Percentiles rank a stretch among this genome's conserved stretches.
These are phyloP conservation scores for Phytophthora quininea DNA, from an alignment of 352 stramenopile genomes.

Conservation along the genomic window DNA sequence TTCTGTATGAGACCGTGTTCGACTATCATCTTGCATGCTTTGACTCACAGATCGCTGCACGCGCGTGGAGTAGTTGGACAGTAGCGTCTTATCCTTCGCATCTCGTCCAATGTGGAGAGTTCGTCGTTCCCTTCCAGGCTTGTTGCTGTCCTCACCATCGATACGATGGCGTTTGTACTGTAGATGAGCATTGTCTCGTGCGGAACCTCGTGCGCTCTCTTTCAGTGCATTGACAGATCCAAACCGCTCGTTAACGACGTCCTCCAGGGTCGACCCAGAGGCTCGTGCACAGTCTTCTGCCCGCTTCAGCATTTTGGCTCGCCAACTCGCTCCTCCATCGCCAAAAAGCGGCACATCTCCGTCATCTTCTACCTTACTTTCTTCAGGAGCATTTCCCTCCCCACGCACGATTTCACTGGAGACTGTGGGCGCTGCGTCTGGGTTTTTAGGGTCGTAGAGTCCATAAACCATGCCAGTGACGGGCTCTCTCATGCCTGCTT, in stretches of 20 bases:
- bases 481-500: constrained; percentile 72
- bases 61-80: constrained; percentile 66
- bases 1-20: constrained; percentile 1
- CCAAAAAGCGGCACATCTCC: constrained; percentile 50
- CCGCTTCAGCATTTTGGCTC: constrained; percentile 82
- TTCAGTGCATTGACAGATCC: constrained; percentile 60
- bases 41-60: constrained; percentile 61
- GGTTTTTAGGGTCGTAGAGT: constrained; percentile 83
- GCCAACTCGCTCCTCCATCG: constrained; percentile 83
- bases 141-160: constrained; percentile 24
- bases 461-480: constrained; percentile 83
- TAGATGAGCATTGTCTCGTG: constrained; percentile 60
- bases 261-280: constrained; percentile 60
- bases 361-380: constrained; percentile 11
- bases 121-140: constrained; percentile 13
- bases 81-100: constrained; percentile 60
- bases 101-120: constrained; percentile 55
- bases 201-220: constrained; percentile 53
- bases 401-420: constrained; percentile 28
- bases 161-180: constrained; percentile 64
- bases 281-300: constrained; percentile 62
- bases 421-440: constrained; percentile 41
- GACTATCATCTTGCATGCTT: constrained; percentile 26
- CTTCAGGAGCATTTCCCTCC: constrained; percentile 8
- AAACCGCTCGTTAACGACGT: constrained; percentile 69